Base-by-base conservation (phyloP, 192 early-diverging fungal genomes). In the Gaertneriomyces semiglobifer region DNA sequence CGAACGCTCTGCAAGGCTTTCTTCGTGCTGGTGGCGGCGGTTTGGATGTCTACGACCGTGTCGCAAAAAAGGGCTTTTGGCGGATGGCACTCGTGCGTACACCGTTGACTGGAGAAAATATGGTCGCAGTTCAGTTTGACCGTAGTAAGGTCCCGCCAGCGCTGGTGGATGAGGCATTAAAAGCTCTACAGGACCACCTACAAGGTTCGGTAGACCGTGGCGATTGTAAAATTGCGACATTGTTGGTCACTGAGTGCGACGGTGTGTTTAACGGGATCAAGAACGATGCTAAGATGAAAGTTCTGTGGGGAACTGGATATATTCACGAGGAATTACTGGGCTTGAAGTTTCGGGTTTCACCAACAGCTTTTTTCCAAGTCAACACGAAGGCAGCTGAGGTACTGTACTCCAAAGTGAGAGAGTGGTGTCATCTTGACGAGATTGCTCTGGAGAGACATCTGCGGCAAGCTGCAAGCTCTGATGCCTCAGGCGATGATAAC, bases 341-440 rank as follows among this genome's bases (percentile, higher is more conserved):
- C 20, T 72, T 75, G 58, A 74, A 78, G 16, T 92, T 92, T 68
- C 78, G 83, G 19, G 81, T 92, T 14, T 91, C 90, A 2, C 86
- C 87, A 25, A 82, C 71, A 42, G 77, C 91, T 0, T 91, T 92
- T 66, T 92, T 92, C 79, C 91, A 91, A 76, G 78, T 90, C 60
- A 92, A 92, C 68, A 86, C 89, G 12, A 72, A 72, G 40, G 88
- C 82, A 8, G 84, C 89, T 7, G 84, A 91, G 62, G 41, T 81
- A 4, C 70, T 92, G 44, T 92, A 91, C 70, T 52, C 72, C 41
- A 63, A 67, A 19, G 76, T 84, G 19, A 56, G 79, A 9, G 72
- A 83, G 6, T 83, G 74, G 81, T 81, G 79, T 58, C 70, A 71
- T 0, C 66, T 80, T 25, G 74, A 75, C 18, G 55, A 66, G 4